Percentiles rank a stretch among this genome's conserved stretches.
phyloP scores from a whole-genome alignment of 73 alveolate genomes.

The Paramecium sexaurelia region DNA sequence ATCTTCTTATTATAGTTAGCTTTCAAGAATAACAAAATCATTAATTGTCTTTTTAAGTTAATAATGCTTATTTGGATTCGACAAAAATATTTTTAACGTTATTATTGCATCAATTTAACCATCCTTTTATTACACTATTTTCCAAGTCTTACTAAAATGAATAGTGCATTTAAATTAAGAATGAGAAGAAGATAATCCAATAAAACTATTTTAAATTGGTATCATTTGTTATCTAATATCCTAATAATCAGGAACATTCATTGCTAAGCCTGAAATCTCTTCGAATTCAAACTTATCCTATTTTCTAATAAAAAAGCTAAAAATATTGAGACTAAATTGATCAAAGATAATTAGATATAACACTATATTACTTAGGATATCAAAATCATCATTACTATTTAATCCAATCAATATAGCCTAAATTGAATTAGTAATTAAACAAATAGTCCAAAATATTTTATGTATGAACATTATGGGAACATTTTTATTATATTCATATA shows the following conservation, averaged over 20 bases:
- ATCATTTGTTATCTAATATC: neutral
- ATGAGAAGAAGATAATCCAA: neutral
- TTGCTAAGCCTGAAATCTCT: slow-evolving; percentile 3
- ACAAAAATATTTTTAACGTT: neutral
- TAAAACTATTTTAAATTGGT: slow-evolving; percentile 23
- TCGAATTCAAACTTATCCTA: slow-evolving; percentile 21
- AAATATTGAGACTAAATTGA: neutral
- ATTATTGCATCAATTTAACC: neutral
- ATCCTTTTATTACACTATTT: neutral
- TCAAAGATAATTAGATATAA: neutral
- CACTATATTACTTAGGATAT: neutral
- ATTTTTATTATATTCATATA: slow-evolving; percentile 20
- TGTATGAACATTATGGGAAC: slow-evolving; percentile 4
- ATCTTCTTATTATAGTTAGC: neutral
- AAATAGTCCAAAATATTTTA: slow-evolving; percentile 18
- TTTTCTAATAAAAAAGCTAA: slow-evolving; percentile 12
- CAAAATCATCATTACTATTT: neutral
- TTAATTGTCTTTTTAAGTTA: neutral
- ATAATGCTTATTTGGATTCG: neutral
- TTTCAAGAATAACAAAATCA: slow-evolving; percentile 20
- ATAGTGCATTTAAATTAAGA: neutral
- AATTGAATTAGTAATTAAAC: neutral
- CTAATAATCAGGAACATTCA: neutral
- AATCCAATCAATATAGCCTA: neutral
- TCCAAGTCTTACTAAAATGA: slow-evolving; percentile 24